These are phyloP conservation scores for Tillandsia leiboldiana DNA, from an alignment of 176 grass and related monocot species.

Conservation along the genomic window DNA sequence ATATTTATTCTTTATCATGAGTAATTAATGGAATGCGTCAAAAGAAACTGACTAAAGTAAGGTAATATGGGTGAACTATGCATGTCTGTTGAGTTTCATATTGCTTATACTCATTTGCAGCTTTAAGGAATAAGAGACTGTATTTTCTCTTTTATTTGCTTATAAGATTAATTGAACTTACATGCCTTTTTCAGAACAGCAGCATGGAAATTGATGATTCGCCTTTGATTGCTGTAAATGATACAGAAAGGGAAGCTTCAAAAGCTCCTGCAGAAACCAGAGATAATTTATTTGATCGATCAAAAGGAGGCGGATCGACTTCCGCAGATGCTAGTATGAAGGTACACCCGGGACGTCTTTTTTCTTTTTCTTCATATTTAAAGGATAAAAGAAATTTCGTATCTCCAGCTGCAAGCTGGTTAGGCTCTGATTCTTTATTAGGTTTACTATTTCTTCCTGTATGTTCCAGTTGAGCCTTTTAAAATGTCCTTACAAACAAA, in stretches of 20 bases:
- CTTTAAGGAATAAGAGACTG: not conserved
- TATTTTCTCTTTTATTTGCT: not conserved
- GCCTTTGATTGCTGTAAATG: constrained; percentile 6
- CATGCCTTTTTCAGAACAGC: constrained; percentile 31
- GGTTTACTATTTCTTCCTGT: not conserved
- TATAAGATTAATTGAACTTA: not conserved
- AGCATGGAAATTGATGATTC: constrained; percentile 47
- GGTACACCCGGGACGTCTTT: not conserved
- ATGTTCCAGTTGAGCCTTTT: too few relatives aligned
- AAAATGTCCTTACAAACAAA: too few relatives aligned
- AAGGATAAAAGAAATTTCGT: not conserved
- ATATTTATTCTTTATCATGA: too few relatives aligned
- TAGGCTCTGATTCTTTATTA: not conserved
- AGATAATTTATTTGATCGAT: constrained; percentile 5
- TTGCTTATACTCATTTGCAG: too few relatives aligned
- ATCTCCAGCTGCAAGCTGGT: not conserved
- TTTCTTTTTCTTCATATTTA: not conserved
- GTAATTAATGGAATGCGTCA: too few relatives aligned
- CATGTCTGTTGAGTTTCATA: too few relatives aligned
- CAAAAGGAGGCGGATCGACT: constrained; percentile 18
- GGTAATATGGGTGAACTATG: too few relatives aligned
- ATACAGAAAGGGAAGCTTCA: not conserved
- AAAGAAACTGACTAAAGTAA: too few relatives aligned
- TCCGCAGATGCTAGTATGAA: constrained; percentile 10
- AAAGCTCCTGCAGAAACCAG: constrained; percentile 17